phyloP scores from a whole-genome alignment of 495 filamentous ascomycete species.

The Elasticomyces elasticus region DNA sequence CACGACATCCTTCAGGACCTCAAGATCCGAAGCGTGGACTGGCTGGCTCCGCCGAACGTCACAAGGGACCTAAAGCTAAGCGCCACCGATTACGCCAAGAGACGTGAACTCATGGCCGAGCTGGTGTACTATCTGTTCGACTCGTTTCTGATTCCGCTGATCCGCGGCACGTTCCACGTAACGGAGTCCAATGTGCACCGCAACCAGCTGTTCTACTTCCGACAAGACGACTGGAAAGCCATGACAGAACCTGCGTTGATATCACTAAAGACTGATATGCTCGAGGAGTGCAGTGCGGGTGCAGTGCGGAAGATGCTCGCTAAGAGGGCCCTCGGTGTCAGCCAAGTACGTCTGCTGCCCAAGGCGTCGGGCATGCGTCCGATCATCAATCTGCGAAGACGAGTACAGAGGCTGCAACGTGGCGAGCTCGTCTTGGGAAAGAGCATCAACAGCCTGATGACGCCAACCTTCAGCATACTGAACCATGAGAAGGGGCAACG shows the following conservation, averaged over 20 bases:
- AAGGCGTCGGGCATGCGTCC: slow-evolving; percentile 63
- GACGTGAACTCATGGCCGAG: slow-evolving; percentile 68
- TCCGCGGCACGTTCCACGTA: slow-evolving; percentile 83
- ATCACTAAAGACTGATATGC: slow-evolving; percentile 60
- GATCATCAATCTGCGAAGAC: slow-evolving; percentile 73
- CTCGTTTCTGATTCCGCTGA: slow-evolving; percentile 76
- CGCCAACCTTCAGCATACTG: slow-evolving; percentile 65
- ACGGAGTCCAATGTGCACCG: slow-evolving; percentile 77
- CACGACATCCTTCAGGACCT: slow-evolving; percentile 68
- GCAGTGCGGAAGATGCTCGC: slow-evolving; percentile 50
- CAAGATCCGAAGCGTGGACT: slow-evolving; percentile 59
- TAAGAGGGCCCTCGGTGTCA: slow-evolving; percentile 57
- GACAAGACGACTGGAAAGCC: slow-evolving; percentile 80
- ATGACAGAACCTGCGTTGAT: slow-evolving; percentile 64
- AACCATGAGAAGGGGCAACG: slow-evolving; percentile 64
- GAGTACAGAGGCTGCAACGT: slow-evolving; percentile 42
- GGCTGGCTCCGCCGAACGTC: slow-evolving; percentile 52
- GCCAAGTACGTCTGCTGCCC: slow-evolving; percentile 70
- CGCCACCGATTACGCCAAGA: slow-evolving; percentile 62
- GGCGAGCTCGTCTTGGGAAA: slow-evolving; percentile 47
- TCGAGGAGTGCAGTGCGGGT: slow-evolving; percentile 61
- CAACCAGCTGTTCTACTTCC: slow-evolving; percentile 84
- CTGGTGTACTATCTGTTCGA: slow-evolving; percentile 90
- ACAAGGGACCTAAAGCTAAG: slow-evolving; percentile 46
- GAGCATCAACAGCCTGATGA: slow-evolving; percentile 74